phyloP scores from a whole-genome alignment of 441 rosid genomes.

The Adansonia rubrostipa region DNA sequence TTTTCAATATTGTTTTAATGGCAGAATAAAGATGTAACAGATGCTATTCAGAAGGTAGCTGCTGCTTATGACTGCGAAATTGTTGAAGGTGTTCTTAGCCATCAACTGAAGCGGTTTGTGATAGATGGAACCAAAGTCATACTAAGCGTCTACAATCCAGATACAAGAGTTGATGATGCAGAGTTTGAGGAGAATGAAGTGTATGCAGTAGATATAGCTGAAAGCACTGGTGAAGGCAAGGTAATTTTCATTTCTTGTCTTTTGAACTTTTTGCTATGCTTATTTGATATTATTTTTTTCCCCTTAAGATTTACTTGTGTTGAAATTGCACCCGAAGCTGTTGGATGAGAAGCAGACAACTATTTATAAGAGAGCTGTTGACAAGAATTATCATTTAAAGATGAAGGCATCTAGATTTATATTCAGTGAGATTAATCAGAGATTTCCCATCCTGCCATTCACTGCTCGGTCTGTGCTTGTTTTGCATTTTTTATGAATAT shows the following conservation, averaged over 20 bases:
- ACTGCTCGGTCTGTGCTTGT: conserved; percentile 61
- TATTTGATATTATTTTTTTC: not conserved
- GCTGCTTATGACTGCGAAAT: conserved; percentile 93
- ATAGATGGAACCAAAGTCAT: conserved; percentile 88
- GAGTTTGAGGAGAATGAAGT: conserved; percentile 93
- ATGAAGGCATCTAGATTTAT: conserved; percentile 96
- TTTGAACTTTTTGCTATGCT: not conserved
- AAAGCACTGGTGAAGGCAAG: conserved; percentile 95
- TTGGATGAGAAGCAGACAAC: conserved; percentile 94
- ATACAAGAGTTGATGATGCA: conserved; percentile 84
- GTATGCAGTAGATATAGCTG: conserved; percentile 83
- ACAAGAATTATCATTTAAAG: conserved; percentile 78
- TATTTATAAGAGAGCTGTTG: conserved; percentile 79
- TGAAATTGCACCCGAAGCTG: conserved; percentile 69
- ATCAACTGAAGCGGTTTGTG: conserved; percentile 81
- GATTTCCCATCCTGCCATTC: conserved; percentile 80
- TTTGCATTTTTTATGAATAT: not conserved
- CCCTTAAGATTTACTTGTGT: not conserved
- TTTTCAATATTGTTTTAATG: conserved; percentile 25
- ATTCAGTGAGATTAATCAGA: conserved; percentile 83
- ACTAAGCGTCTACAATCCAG: conserved; percentile 70
- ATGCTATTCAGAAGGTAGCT: conserved; percentile 94
- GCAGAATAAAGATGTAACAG: conserved; percentile 92
- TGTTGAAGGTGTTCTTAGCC: conserved; percentile 95
- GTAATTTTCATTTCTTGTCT: conserved; percentile 36